Base-by-base conservation (phyloP, 768 basidiomycete species). In the Brasilioporus rufonigricans region DNA sequence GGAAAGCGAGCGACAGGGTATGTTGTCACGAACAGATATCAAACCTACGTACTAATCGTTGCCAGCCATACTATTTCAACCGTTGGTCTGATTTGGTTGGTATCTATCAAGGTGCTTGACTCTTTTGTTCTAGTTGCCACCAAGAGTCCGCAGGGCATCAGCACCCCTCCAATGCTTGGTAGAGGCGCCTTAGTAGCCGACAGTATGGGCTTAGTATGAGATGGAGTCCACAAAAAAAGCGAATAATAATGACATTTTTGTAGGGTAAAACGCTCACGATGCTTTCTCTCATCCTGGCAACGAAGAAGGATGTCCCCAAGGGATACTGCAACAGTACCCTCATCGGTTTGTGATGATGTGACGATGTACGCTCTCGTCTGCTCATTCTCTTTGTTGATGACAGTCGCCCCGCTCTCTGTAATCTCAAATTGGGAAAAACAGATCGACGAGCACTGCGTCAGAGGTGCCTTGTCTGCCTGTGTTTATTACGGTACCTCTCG, bases 211-310 rank as follows among this genome's bases (percentile, higher is more conserved):
- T 61, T 82, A 52, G 82, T 83, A 62, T 48, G 60, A 52, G 14
- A 33, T 24, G 7, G 2, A 7, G 23, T 23, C 21, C 12, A 35
- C 16, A 32, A 7, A 16, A 27, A 50, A 44, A 21, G 35, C 35
- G 23, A 45, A 27, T 39, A 41, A 23, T 64, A n/a, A n/a, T 7
- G 43, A 61, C 18, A 26, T 55, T n/a, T 55, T 44, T 39, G 8
- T 56, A 87, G 86, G 94, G 94, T 0, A 97, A 96, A 77, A 97
- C 95, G 0, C 74, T 97, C 39, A 93, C 91, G 0, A 92, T 93
- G 81, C 74, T 97, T 38, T 78, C 92, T 6, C 76, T 97, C 16
- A 79, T 93, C 38, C 70, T 94, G 26, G 84, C 89, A 2, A 94
- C 93, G 2, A 87, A 85, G 65, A 64, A 76, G 11, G 88, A 94